phyloP scores from a whole-genome alignment of 257 asterid species.

The Solanum rostratum region DNA sequence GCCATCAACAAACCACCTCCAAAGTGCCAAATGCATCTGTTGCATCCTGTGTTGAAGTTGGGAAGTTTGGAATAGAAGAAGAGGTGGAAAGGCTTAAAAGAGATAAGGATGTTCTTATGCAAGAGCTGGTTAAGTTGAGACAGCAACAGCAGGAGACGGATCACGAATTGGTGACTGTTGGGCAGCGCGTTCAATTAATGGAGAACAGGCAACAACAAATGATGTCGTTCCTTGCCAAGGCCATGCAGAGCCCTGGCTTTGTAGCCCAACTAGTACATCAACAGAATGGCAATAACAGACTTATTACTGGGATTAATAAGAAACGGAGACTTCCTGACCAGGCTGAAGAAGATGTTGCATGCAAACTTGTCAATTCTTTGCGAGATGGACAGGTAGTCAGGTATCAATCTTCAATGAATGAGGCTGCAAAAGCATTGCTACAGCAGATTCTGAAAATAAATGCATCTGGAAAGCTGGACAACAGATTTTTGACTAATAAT shows the following conservation, averaged over 20 bases:
- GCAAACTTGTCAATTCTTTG: slow-evolving; percentile 17
- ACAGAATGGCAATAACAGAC: slow-evolving; percentile 37
- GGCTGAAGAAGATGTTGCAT: slow-evolving; percentile 33
- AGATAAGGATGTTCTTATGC: slow-evolving; percentile 72
- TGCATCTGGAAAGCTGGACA: slow-evolving; percentile 33
- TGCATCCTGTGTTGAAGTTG: slow-evolving; percentile 55
- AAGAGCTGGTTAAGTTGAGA: slow-evolving; percentile 71
- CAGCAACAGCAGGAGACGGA: slow-evolving; percentile 73
- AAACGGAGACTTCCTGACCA: slow-evolving; percentile 67
- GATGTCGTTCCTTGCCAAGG: slow-evolving; percentile 87
- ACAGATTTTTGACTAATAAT: slow-evolving; percentile 40
- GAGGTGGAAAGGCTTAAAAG: slow-evolving; percentile 68
- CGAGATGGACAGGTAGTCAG: slow-evolving; percentile 56
- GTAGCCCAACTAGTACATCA: slow-evolving; percentile 64
- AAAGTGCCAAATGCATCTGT: slow-evolving; percentile 30
- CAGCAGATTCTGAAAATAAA: slow-evolving; percentile 48
- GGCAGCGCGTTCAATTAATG: slow-evolving; percentile 67
- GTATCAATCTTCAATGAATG: slow-evolving; percentile 66
- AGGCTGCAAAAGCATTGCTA: slow-evolving; percentile 63
- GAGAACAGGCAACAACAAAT: slow-evolving; percentile 74
- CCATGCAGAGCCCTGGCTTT: slow-evolving; percentile 72
- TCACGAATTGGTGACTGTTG: slow-evolving; percentile 53
- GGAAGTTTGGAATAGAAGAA: slow-evolving; percentile 55
- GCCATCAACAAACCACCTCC: slow-evolving; percentile 22
- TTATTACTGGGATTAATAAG: slow-evolving; percentile 50